A percentile compares a stretch with the other conserved stretches of the same genome.
Conservation (phyloP, 495 filamentous ascomycete genomes). For the Daldinia grandis region DNA sequence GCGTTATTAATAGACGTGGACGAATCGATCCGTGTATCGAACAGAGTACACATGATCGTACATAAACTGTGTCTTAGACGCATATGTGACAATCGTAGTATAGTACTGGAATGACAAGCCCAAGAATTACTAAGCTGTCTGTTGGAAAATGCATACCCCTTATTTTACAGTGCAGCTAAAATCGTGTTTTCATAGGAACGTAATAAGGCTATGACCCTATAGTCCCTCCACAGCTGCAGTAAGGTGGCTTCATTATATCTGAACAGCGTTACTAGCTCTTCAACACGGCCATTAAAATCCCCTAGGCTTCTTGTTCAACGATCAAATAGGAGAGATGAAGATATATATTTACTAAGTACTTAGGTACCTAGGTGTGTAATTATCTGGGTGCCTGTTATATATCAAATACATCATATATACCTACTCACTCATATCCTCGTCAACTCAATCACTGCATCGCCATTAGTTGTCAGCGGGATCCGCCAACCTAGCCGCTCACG, state of each 20-base stretch:
- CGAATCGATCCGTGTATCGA: slow-evolving; percentile 3
- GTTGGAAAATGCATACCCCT: too few relatives aligned
- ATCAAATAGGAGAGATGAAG: too few relatives aligned
- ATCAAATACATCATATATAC: background rate
- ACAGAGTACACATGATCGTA: background rate
- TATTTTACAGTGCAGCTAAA: too few relatives aligned
- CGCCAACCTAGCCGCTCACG: slow-evolving; percentile 22
- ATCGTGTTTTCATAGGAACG: background rate
- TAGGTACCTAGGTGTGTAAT: too few relatives aligned
- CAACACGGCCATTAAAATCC: too few relatives aligned
- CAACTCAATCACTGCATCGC: slow-evolving; percentile 30
- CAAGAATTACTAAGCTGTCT: background rate
- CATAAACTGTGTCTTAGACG: background rate
- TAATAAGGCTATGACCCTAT: background rate
- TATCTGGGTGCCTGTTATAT: too few relatives aligned
- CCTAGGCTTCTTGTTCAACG: too few relatives aligned
- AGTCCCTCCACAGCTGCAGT: too few relatives aligned
- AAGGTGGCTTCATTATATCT: too few relatives aligned
- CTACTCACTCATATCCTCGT: slow-evolving; percentile 1
- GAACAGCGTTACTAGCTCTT: too few relatives aligned
- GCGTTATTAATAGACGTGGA: slow-evolving; percentile 33
- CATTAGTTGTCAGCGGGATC: slow-evolving; percentile 15
- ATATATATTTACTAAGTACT: too few relatives aligned
- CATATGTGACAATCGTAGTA: background rate
- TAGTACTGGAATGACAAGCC: background rate